Evolutionary conservation across 202 grass and related monocot species (phyloP), one percentile per base, ranked within the genome.

Genomic region (Saccharum hybrid): DNA sequence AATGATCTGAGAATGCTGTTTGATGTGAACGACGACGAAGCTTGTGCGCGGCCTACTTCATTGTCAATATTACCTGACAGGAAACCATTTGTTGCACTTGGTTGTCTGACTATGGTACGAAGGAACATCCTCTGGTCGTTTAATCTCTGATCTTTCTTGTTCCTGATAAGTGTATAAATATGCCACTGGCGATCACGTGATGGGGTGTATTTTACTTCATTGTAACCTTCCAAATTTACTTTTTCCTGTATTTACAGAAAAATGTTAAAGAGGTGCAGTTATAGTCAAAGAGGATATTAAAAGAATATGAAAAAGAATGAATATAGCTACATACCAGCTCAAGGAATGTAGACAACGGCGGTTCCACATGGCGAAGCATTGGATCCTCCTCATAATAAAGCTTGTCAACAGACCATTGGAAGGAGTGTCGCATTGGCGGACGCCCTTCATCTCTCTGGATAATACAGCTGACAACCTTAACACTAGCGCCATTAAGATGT

Each of bases 361-460:
- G 93, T 82, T 99, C 96, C 79, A 99, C 88, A 86, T 99, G 88
- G 74, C 96, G 93, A 77, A 99, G 91, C 82, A 96, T 87, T 30
- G 96, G 96, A 48, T 94, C 91, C 83, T 98, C 96, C 56, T 94
- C 96, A 88, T 92, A 96, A 87, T 99, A 96, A 64, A 88, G 66
- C 65, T 92, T 99, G 72, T 92, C 89, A 74, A 79, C 57, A 48
- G 91, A 93, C 96, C 96, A 99, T 63, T 90, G 91, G 79, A 99
- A 96, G 72, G 93, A 99, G 80, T 99, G 96, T 45, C 96, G 93
- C 96, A 99, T 99, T 66, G 93, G 96, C 1, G 93, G 45, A 64
- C 96, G 93, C 45, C 96, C 96, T 87, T 96, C 96, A 88, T 99
- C 96, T 85, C 96, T 94, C 72, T 99, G 91, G 83, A 99, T 99